Conservation (phyloP, 768 basidiomycete genomes). For the Trametopsis cervina region DNA sequence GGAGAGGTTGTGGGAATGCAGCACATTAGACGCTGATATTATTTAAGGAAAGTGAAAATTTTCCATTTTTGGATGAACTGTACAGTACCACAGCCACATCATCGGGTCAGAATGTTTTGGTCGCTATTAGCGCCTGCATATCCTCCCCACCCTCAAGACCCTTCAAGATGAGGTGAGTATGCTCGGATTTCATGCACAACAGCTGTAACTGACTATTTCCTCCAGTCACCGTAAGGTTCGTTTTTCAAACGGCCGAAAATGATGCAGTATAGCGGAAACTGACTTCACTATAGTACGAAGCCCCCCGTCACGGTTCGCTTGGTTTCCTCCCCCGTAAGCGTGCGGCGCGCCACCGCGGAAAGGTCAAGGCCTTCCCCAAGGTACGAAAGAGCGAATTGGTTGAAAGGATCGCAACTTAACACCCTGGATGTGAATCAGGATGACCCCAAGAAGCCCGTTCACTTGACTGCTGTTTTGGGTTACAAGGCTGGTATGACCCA, state of each 20-base stretch:
- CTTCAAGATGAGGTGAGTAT: conserved; percentile 33
- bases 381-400: conserved; percentile 35
- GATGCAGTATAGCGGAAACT: conserved; percentile 13
- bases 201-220: conserved; percentile 15
- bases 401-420: not conserved
- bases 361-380: conserved; percentile 99
- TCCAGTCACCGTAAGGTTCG: conserved; percentile 82
- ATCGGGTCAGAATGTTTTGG: conserved; percentile 1
- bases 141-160: conserved; percentile 25
- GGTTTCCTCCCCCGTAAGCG: conserved; percentile 97
- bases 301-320: conserved; percentile 95
- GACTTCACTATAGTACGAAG: conserved; percentile 87
- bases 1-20: too few species aligned
- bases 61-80: conserved; percentile 14
- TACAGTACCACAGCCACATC: conserved; percentile 25
- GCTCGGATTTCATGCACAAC: not conserved
- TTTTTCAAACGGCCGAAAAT: conserved; percentile 7
- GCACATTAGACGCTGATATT: too few species aligned
- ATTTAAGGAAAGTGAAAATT: too few species aligned
- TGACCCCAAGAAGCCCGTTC: conserved; percentile 98
- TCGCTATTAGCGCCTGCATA: conserved; percentile 11
- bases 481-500: conserved; percentile 99
- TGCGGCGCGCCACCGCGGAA: conserved; percentile 94
- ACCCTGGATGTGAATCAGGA: conserved; percentile 48
- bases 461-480: conserved; percentile 96